These are phyloP conservation scores for Aechmea fasciata DNA, from an alignment of 176 grass and related monocot species.

Conservation along the genomic window DNA sequence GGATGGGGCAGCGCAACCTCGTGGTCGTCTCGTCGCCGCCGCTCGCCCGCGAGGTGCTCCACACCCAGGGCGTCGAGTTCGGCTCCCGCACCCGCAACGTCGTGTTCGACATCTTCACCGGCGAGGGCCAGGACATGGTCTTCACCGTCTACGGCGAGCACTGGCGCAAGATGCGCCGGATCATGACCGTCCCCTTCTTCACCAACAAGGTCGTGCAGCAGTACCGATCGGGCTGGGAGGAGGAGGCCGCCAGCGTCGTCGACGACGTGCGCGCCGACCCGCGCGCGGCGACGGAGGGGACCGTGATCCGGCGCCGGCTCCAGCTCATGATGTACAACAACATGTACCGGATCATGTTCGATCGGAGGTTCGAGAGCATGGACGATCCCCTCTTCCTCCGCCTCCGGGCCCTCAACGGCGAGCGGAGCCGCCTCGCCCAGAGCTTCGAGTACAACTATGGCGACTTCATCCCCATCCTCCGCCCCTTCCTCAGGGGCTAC, in stretches of 20 bases:
- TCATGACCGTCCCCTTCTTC: constrained; percentile 93
- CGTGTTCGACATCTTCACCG: constrained; percentile 90
- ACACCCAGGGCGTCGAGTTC: constrained; percentile 87
- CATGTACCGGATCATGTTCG: constrained; percentile 95
- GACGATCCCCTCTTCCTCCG: constrained; percentile 64
- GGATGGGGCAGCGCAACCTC: constrained; percentile 79
- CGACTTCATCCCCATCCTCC: constrained; percentile 82
- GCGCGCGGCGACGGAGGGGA: constrained; percentile 29
- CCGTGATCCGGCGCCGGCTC: constrained; percentile 56
- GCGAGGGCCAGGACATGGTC: constrained; percentile 83
- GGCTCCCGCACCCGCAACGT: constrained; percentile 86
- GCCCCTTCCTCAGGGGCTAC: constrained; percentile 60
- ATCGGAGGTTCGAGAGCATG: constrained; percentile 55
- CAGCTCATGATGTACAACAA: constrained; percentile 98
- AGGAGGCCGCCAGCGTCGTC: constrained; percentile 53
- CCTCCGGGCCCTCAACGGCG: constrained; percentile 47
- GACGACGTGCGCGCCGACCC: constrained; percentile 49
- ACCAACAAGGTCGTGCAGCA: constrained; percentile 89
- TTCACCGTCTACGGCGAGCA: constrained; percentile 92
- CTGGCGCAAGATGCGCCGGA: constrained; percentile 91
- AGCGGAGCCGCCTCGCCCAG: constrained; percentile 83
- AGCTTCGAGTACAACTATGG: constrained; percentile 99
- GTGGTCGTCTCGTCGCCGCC: constrained; percentile 59
- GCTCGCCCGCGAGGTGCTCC: constrained; percentile 68
- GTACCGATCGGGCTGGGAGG: constrained; percentile 63